Evolutionary conservation across 2,329 filamentous ascomycete genomes (phyloP), one percentile per base, ranked within the genome.

Genomic region (Xylaria arbuscula): DNA sequence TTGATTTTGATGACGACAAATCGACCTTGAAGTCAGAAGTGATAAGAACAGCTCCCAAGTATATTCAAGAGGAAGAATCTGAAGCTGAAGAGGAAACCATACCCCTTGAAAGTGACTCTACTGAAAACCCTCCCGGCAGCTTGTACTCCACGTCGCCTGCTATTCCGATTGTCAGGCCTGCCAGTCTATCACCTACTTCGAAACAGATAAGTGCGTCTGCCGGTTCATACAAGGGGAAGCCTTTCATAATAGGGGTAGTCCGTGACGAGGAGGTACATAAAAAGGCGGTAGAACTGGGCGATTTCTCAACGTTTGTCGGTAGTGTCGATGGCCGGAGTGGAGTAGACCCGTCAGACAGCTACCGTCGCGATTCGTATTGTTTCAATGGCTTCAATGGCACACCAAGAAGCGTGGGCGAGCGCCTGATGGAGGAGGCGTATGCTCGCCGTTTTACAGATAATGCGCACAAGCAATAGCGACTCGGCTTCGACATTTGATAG

Each of bases 201-300:
- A 67, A 62, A 50, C 57, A 62, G n/a, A 36, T 57, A 2, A 59
- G 64, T 34, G 81, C 81, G 19, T 84, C 83, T 7, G 76, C 85
- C 15, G 86, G 86, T 2, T 88, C 86, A n/a, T 87, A 86, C 72
- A 86, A 83, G 72, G 86, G 86, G 51, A 81, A 81, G 22, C 81
- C 86, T 15, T 83, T 89, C 56, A 80, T 82, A 42, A 86, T 88
- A 79, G 82, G 84, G 1, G 80, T 88, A 15, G 82, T 88, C 54
- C 82, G 81, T 56, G 81, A 85, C 57, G 81, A 84, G 9, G 81
- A 85, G 24, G 62, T 88, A 0, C 82, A 86, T 65, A 84, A 82
- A 28, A 80, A 81, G 71, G 85, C 85, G 2, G 82, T 81, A 11
- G 82, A 82, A 11, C 77, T 87, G 59, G 85, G 85, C 45, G 80